These are phyloP conservation scores for Paraphoma chrysanthemicola DNA, from an alignment of 2,329 filamentous ascomycete genomes.

Conservation along the genomic window DNA sequence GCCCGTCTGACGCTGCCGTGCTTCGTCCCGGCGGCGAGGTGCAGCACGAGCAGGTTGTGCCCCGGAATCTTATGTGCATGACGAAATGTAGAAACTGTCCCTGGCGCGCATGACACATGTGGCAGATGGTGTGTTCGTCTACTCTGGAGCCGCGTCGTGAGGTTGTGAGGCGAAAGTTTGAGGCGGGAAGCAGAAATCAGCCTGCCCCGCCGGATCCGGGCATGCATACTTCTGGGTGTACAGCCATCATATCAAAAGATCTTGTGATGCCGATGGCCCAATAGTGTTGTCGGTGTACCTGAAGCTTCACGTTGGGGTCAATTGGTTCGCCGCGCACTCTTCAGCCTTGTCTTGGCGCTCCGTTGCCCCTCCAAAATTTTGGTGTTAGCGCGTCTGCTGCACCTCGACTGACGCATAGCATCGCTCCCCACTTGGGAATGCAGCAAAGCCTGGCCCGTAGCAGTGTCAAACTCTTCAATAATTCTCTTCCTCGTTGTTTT, in stretches of 20 bases:
- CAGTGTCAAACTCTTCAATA: constrained; percentile 32
- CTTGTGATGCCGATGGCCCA: too few species aligned
- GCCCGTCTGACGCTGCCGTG: constrained; percentile 1
- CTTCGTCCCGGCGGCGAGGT: background rate
- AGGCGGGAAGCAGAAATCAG: too few species aligned
- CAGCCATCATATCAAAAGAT: too few species aligned
- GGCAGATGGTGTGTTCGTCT: background rate
- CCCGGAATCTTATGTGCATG: background rate
- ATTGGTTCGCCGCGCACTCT: background rate
- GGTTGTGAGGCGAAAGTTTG: background rate
- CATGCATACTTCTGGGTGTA: background rate
- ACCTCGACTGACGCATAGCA: constrained; percentile 35
- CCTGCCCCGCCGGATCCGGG: background rate
- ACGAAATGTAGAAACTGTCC: background rate
- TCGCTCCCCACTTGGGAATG: constrained; percentile 33
- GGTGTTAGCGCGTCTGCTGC: constrained; percentile 25
- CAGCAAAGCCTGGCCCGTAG: constrained; percentile 25
- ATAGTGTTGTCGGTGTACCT: background rate
- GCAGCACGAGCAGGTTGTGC: background rate
- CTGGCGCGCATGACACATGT: background rate
- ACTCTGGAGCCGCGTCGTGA: background rate
- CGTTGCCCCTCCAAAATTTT: constrained; percentile 34
- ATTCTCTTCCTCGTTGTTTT: constrained; percentile 20
- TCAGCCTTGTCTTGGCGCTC: constrained; percentile 16
- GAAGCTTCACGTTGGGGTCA: background rate